Evolutionary conservation across 352 stramenopile species (phyloP).

Genomic region (Phytophthora podocarpi): DNA sequence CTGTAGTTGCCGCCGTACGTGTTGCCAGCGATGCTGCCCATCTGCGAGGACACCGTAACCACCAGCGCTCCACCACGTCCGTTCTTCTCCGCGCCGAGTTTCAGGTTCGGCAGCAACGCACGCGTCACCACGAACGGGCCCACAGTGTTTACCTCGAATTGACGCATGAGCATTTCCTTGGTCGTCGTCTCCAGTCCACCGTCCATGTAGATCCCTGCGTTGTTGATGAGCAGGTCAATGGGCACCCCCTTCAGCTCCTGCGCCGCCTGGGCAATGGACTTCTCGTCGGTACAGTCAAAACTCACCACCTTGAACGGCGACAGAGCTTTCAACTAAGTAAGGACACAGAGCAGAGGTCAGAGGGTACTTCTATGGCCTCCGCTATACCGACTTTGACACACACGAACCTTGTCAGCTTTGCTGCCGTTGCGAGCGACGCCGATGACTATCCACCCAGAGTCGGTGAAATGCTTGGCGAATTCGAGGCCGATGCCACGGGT

Average conservation of each 20-base stretch:
- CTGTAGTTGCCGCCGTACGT: constrained; percentile 52
- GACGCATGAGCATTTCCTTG: constrained; percentile 51
- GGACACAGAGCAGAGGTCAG: too few relatives aligned
- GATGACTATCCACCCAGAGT: constrained; percentile 54
- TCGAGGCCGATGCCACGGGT: constrained; percentile 53
- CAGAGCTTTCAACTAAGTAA: constrained; percentile 44
- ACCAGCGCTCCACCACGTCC: constrained; percentile 17
- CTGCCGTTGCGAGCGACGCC: constrained; percentile 33
- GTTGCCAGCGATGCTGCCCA: constrained; percentile 50
- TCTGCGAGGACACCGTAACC: constrained; percentile 18
- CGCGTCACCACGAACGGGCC: constrained; percentile 60
- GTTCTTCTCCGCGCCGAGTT: constrained; percentile 23
- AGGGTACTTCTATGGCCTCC: too few relatives aligned
- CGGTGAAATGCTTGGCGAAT: constrained; percentile 47
- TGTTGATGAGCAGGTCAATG: constrained; percentile 72
- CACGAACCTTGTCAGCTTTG: constrained; percentile 36
- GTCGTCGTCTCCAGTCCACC: constrained; percentile 33
- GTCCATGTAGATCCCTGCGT: constrained; percentile 45
- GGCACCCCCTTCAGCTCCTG: constrained; percentile 42
- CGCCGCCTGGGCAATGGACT: constrained; percentile 41
- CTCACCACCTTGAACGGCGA: constrained; percentile 46
- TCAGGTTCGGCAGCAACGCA: constrained; percentile 47
- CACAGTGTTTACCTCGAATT: constrained; percentile 69
- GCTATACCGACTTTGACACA: too few relatives aligned
- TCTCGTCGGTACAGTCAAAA: constrained; percentile 50